These are phyloP conservation scores for Orobanche coerulescens DNA, from an alignment of 257 asterid genomes.

Conservation along the genomic window DNA sequence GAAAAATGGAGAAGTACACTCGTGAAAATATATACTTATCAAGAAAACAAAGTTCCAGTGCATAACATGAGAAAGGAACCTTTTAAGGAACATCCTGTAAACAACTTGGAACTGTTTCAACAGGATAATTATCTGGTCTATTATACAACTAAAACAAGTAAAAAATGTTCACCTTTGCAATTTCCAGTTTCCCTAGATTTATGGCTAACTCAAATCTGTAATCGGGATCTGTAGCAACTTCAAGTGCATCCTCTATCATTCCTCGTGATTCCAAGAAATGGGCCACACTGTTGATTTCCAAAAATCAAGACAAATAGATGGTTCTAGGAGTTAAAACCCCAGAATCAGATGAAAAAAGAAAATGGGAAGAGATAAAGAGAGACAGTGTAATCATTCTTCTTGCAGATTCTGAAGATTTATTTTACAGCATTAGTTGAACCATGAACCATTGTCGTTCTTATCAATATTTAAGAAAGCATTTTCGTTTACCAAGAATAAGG, in stretches of 20 bases:
- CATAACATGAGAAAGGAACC: constrained; percentile 7
- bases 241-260: constrained; percentile 84
- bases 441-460: neutral
- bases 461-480: too few species aligned
- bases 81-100: neutral
- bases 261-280: constrained; percentile 95
- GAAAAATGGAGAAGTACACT: constrained; percentile 17
- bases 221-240: constrained; percentile 88
- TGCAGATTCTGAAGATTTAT: neutral
- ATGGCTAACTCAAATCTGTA: constrained; percentile 95
- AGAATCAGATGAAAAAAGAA: constrained; percentile 2
- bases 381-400: too few species aligned
- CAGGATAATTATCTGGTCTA: neutral
- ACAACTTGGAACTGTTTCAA: neutral
- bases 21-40: constrained; percentile 6
- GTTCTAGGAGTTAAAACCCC: neutral
- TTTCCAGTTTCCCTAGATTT: constrained; percentile 76
- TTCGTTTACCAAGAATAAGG: too few species aligned
- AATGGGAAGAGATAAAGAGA: constrained; percentile 6
- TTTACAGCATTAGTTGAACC: neutral
- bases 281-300: constrained; percentile 52
- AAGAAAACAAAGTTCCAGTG: constrained; percentile 9
- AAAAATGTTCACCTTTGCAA: constrained; percentile 57
- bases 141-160: constrained; percentile 10
- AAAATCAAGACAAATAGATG: constrained; percentile 16